phyloP scores from a whole-genome alignment of 306 rosid genomes.

The Medicago lupulina region DNA sequence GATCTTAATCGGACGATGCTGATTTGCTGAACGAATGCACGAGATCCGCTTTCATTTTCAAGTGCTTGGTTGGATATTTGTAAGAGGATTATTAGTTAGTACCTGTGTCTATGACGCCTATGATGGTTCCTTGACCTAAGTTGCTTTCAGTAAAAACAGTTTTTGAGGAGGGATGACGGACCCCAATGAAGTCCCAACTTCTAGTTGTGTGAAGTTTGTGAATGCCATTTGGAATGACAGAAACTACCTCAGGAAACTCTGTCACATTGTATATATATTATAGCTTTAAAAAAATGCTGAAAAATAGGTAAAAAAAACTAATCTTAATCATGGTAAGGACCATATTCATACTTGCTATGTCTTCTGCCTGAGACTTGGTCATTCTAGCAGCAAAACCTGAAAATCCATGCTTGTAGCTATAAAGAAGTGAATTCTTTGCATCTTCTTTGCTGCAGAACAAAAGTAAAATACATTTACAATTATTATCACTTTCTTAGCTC shows the following conservation, averaged over 20 bases:
- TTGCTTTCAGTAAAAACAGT: conserved; percentile 42
- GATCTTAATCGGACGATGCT: neutral
- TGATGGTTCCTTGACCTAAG: conserved; percentile 71
- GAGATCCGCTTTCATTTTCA: neutral
- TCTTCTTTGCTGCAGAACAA: conserved; percentile 73
- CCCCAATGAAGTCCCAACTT: conserved; percentile 86
- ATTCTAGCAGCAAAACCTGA: conserved; percentile 88
- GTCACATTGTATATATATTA: conserved; percentile 31
- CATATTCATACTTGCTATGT: conserved; percentile 55
- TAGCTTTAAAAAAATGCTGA: conserved; percentile 39
- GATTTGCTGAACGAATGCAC: neutral
- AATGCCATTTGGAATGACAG: conserved; percentile 69
- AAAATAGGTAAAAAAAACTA: conserved; percentile 30
- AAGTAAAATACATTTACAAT: conserved; percentile 27
- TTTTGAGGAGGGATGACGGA: conserved; percentile 48
- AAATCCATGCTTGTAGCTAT: conserved; percentile 84
- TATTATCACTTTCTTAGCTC: conserved; percentile 6
- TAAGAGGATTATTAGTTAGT: conserved; percentile 21
- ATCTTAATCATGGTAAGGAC: conserved; percentile 18
- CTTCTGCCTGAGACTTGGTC: conserved; percentile 67
- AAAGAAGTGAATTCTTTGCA: conserved; percentile 65
- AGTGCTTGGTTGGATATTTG: conserved; percentile 2
- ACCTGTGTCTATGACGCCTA: conserved; percentile 87
- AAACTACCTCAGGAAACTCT: conserved; percentile 71
- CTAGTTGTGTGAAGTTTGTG: conserved; percentile 81